Base-by-base conservation (phyloP, 306 rosid species). In the Sindora glabra region DNA sequence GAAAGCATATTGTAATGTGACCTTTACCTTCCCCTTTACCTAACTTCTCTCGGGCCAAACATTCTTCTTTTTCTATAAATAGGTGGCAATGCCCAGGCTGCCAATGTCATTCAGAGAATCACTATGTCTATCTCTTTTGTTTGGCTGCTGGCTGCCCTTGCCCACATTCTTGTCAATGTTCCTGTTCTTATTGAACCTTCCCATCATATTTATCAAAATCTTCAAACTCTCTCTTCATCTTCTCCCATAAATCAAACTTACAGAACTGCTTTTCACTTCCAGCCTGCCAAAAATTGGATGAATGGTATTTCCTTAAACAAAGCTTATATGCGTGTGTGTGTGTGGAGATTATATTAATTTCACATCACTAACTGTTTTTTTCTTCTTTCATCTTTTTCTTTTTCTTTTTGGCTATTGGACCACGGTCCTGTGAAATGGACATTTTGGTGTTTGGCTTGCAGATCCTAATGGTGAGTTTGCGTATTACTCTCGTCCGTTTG, bases 231-330 rank as follows among this genome's bases (percentile, higher is more conserved):
- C n/a, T n/a, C n/a, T n/a, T 41, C 26, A 15, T 51, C 10, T 52
- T n/a, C n/a, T n/a, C 54, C 49, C 19, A n/a, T 8, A 25, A 49
- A 41, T 29, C 69, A 53, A 55, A 69, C 64, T 49, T 70, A 70
- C 69, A 70, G 69, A 36, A 53, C 75, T 9, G 54, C 69, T 1
- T 70, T 41, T 56, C 75, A 70, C 58, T 70, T 70, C 46, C 75
- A 70, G 40, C 75, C 75, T 32, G 64, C 61, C 10, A 25, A 33
- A 54, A 62, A 62, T 21, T 70, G 75, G 75, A 53, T 70, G 57
- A 70, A 70, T 39, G 75, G 75, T 62, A 39, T 30, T 10, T 41
- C 36, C 29, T 34, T 2, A 10, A 18, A 11, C 41, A 11, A 27
- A 60, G 5, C 45, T 39, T 39, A 13, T 10, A 7, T 37, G 37